These are phyloP conservation scores for Tricholoma hemisulphureum DNA, from an alignment of 768 basidiomycete species.

Conservation along the genomic window DNA sequence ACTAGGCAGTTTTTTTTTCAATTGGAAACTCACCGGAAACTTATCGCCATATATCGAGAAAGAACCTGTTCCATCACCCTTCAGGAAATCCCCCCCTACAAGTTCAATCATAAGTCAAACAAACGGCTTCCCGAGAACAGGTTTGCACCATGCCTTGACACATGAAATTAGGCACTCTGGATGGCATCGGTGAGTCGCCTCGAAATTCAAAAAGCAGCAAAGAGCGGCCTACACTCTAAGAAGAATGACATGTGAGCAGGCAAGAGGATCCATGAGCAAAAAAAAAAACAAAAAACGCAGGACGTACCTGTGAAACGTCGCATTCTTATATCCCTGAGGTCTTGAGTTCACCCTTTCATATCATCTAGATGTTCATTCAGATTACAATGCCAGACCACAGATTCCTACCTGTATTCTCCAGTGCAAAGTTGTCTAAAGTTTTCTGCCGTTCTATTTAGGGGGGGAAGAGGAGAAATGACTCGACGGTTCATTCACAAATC, in stretches of 20 bases:
- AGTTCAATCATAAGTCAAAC: neutral
- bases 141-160: slow-evolving; percentile 66
- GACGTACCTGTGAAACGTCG: slow-evolving; percentile 89
- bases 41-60: slow-evolving; percentile 98
- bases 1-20: neutral
- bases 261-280: neutral
- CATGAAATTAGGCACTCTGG: slow-evolving; percentile 91
- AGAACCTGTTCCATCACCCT: slow-evolving; percentile 91
- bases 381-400: neutral
- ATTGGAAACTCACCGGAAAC: slow-evolving; percentile 66
- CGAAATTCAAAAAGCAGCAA: slow-evolving; percentile 6
- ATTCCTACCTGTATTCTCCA: slow-evolving; percentile 85
- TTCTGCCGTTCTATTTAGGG: slow-evolving; percentile 77
- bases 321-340: slow-evolving; percentile 88
- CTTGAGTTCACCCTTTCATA: slow-evolving; percentile 67
- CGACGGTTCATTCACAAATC: neutral
- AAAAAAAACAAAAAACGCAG: too few relatives aligned
- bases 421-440: slow-evolving; percentile 98
- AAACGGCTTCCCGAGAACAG: neutral
- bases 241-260: slow-evolving; percentile 15
- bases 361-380: slow-evolving; percentile 12
- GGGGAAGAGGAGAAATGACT: neutral
- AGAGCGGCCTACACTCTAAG: slow-evolving; percentile 63
- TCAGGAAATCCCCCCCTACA: slow-evolving; percentile 89
- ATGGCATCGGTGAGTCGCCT: slow-evolving; percentile 12